phyloP scores from a whole-genome alignment of 257 asterid genomes.

The Solanum ahanhuiri region DNA sequence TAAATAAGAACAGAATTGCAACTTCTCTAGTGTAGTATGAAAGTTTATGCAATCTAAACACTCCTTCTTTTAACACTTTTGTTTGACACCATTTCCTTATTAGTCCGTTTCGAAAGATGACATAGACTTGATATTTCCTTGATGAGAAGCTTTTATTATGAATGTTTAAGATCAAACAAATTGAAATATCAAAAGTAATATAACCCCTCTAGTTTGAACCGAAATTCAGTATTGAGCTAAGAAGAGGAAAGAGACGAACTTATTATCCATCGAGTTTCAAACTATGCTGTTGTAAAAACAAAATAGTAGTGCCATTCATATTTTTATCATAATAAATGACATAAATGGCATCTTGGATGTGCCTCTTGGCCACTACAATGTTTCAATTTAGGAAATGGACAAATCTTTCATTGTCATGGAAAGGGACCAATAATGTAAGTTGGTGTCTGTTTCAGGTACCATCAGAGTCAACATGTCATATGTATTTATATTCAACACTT shows the following conservation, averaged over 20 bases:
- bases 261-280: neutral
- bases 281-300: neutral
- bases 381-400: constrained; percentile 21
- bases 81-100: neutral
- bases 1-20: neutral
- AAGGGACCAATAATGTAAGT: constrained; percentile 15
- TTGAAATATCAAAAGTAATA: neutral
- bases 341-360: neutral
- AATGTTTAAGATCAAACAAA: neutral
- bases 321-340: neutral
- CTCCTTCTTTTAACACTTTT: neutral
- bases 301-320: neutral
- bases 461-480: constrained; percentile 38
- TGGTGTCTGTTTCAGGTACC: constrained; percentile 39
- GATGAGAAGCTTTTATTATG: neutral
- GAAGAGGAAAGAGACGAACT: neutral
- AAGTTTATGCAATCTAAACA: neutral
- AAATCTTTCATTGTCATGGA: constrained; percentile 6
- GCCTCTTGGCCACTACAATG: neutral
- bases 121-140: neutral
- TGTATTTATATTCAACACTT: neutral
- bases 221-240: neutral
- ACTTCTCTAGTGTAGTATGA: neutral
- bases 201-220: neutral
- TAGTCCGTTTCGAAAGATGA: neutral